Percentiles rank a stretch among this genome's conserved stretches.
Evolutionary conservation across 768 basidiomycete species (phyloP).

Genomic region (Tylopilus cervinicoccineus): DNA sequence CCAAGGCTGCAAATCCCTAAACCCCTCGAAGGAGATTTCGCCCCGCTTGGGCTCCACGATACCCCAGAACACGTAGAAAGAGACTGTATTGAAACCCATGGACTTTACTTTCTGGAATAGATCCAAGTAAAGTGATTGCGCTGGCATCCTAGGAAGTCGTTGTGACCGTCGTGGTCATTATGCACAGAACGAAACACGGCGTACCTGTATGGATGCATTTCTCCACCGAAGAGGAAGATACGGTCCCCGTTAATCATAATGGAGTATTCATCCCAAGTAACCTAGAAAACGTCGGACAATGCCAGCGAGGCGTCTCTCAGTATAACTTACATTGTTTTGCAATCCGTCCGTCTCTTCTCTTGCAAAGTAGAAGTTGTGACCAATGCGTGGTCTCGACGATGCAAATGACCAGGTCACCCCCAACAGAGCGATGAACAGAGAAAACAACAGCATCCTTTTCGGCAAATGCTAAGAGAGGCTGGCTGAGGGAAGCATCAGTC

Average conservation of each 20-base stretch:
- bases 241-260: conserved; percentile 55
- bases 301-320: neutral
- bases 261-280: conserved; percentile 60
- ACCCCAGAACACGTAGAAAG: conserved; percentile 60
- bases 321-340: conserved; percentile 14
- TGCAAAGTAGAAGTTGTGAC: conserved; percentile 15
- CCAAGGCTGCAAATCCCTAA: conserved; percentile 31
- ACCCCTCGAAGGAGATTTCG: conserved; percentile 50
- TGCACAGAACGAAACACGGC: neutral
- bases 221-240: conserved; percentile 56
- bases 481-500: neutral
- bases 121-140: conserved; percentile 39
- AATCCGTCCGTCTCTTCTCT: conserved; percentile 12
- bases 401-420: conserved; percentile 7
- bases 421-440: conserved; percentile 10
- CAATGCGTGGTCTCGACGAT: conserved; percentile 3
- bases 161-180: neutral
- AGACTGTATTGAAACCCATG: conserved; percentile 36
- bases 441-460: conserved; percentile 9
- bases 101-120: conserved; percentile 62
- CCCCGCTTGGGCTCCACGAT: conserved; percentile 39
- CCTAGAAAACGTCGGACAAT: conserved; percentile 17
- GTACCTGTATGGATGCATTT: conserved; percentile 57
- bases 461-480: neutral
- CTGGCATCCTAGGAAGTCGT: conserved; percentile 28